Conservation (phyloP, 345 rosid genomes). For the Ceriops tagal region DNA sequence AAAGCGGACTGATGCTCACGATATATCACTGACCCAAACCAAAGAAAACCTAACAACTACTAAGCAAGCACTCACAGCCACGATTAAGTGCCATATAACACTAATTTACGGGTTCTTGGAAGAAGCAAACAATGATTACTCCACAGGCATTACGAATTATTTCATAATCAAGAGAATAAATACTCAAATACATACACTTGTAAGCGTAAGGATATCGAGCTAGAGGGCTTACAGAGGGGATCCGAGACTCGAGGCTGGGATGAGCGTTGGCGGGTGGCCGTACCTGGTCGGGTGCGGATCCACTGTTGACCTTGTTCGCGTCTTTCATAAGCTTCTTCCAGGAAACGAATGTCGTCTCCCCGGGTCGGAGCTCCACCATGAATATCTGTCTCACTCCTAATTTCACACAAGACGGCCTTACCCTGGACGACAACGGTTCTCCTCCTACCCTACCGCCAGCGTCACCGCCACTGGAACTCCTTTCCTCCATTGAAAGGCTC, state of each 20-base stretch:
- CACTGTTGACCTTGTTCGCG: constrained; percentile 40
- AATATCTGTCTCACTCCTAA: constrained; percentile 71
- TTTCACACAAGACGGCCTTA: constrained; percentile 43
- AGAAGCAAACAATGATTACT: neutral
- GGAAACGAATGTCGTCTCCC: constrained; percentile 75
- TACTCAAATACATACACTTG: neutral
- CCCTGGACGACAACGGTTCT: constrained; percentile 39
- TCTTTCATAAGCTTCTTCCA: constrained; percentile 88
- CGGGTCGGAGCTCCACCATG: constrained; percentile 69
- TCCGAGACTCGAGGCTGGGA: constrained; percentile 55
- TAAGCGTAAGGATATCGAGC: neutral
- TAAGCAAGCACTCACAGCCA: neutral
- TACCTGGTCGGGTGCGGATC: constrained; percentile 34
- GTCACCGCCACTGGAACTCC: constrained; percentile 14
- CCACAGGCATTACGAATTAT: constrained; percentile 2
- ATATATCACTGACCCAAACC: constrained; percentile 3
- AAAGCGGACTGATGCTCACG: neutral
- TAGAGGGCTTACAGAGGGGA: constrained; percentile 42
- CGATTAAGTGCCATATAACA: neutral
- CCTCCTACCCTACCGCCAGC: constrained; percentile 37
- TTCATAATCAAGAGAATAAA: neutral
- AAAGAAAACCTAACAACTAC: neutral
- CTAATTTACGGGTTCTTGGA: neutral
- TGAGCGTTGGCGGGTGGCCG: constrained; percentile 44
- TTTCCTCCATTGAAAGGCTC: constrained; percentile 20